Percentiles rank a stretch among this genome's conserved stretches.
These are phyloP conservation scores for Talaromyces stipitatus DNA, from an alignment of 495 filamentous ascomycete genomes.

Conservation along the genomic window DNA sequence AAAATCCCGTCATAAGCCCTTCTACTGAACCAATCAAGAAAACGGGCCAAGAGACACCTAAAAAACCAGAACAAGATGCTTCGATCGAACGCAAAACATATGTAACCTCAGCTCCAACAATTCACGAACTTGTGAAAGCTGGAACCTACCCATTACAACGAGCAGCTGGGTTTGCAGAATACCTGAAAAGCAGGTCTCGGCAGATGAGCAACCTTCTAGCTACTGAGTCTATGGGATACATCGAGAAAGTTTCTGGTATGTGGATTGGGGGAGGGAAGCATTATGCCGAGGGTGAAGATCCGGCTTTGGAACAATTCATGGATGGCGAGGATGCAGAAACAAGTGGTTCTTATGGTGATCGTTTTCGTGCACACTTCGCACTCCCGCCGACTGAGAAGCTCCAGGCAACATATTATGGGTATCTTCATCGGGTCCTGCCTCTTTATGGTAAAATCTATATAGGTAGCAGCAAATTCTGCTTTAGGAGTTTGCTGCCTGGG, in stretches of 20 bases:
- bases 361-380: conserved; percentile 86
- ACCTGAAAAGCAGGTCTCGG: conserved; percentile 66
- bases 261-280: conserved; percentile 88
- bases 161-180: conserved; percentile 77
- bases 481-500: conserved; percentile 82
- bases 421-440: conserved; percentile 79
- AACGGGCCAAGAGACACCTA: conserved; percentile 6
- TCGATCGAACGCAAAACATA: conserved; percentile 17
- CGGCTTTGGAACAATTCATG: conserved; percentile 51
- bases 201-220: conserved; percentile 82
- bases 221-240: conserved; percentile 92
- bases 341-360: conserved; percentile 54
- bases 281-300: conserved; percentile 68
- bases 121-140: conserved; percentile 67
- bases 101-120: conserved; percentile 42
- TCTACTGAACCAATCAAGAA: conserved; percentile 9
- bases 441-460: conserved; percentile 97
- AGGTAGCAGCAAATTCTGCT: conserved; percentile 84
- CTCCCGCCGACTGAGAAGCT: conserved; percentile 76
- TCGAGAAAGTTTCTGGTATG: conserved; percentile 96
- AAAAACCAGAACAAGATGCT: conserved; percentile 16
- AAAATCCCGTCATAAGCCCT: conserved; percentile 19
- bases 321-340: conserved; percentile 56
- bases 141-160: conserved; percentile 78
- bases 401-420: conserved; percentile 86